These are phyloP conservation scores for Myxozyma neotropica DNA, from an alignment of 805 yeast genomes.

Conservation along the genomic window DNA sequence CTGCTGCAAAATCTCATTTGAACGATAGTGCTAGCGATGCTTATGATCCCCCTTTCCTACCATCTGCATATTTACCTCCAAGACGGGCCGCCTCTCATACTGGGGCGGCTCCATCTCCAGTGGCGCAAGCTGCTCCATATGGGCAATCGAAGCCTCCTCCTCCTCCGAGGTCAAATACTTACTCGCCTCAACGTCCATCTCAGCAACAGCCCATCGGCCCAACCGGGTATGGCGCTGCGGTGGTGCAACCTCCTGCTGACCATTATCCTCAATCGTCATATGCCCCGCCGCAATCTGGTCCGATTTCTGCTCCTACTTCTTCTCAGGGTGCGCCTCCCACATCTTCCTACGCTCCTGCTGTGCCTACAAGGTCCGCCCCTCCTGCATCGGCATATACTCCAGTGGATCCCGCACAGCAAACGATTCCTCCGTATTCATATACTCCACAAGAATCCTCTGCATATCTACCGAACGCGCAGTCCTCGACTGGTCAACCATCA, in stretches of 20 bases:
- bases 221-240: not conserved
- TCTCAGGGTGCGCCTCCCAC: not conserved
- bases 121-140: not conserved
- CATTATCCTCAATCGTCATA: not conserved
- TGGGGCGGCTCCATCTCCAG: constrained; percentile 17
- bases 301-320: not conserved
- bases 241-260: not conserved
- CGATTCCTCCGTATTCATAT: not conserved
- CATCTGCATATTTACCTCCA: constrained; percentile 8
- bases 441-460: not conserved
- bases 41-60: constrained; percentile 20
- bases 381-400: not conserved
- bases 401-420: constrained; percentile 6
- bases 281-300: not conserved
- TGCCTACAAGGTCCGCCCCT: not conserved
- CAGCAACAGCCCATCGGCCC: not conserved
- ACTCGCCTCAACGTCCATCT: not conserved
- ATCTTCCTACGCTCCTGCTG: not conserved
- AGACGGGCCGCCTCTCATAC: constrained; percentile 2
- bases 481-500: not conserved
- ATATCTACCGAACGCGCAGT: not conserved
- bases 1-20: not conserved
- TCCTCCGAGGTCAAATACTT: not conserved
- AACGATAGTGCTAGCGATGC: constrained; percentile 18
- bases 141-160: not conserved